Percentiles rank a stretch among this genome's conserved stretches.
Conservation (phyloP, 2,329 filamentous ascomycete species). For the Reticulascus tulasneorum region DNA sequence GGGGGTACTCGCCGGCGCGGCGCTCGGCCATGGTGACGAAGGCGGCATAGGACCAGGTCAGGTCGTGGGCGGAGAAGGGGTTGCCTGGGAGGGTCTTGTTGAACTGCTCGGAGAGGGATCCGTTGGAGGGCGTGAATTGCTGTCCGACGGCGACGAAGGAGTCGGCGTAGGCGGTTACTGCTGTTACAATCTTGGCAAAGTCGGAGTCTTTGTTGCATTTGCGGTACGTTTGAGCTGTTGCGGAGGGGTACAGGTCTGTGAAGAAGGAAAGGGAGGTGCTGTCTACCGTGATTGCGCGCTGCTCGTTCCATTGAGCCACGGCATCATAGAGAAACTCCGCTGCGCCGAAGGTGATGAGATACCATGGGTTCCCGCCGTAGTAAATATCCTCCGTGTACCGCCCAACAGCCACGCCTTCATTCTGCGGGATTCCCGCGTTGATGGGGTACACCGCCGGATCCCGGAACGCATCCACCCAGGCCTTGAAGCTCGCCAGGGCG, state of each 20-base stretch:
- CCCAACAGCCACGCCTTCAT: constrained; percentile 40
- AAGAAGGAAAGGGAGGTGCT: constrained; percentile 53
- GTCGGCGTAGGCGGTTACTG: constrained; percentile 51
- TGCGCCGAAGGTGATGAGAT: constrained; percentile 51
- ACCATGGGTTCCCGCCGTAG: constrained; percentile 55
- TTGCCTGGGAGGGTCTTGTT: constrained; percentile 29
- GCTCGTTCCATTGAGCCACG: constrained; percentile 46
- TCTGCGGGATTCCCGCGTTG: constrained; percentile 42
- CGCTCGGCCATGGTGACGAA: constrained; percentile 43
- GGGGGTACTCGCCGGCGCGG: constrained; percentile 28
- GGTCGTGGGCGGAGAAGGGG: constrained; percentile 40
- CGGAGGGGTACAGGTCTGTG: constrained; percentile 44
- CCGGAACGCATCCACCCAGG: constrained; percentile 52
- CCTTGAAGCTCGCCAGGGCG: constrained; percentile 53
- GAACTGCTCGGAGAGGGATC: constrained; percentile 46
- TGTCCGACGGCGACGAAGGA: constrained; percentile 45
- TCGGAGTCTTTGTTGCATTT: constrained; percentile 26
- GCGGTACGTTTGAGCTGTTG: constrained; percentile 41
- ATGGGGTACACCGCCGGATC: constrained; percentile 41
- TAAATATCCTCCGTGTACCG: constrained; percentile 50
- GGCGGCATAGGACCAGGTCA: constrained; percentile 51
- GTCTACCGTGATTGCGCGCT: constrained; percentile 44
- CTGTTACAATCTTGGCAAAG: constrained; percentile 39
- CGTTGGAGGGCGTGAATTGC: constrained; percentile 43
- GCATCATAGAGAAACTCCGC: constrained; percentile 57